Percentiles rank a stretch among this genome's conserved stretches.
Conservation (phyloP, 2,329 filamentous ascomycete genomes). For the Ramichloridium luteum region DNA sequence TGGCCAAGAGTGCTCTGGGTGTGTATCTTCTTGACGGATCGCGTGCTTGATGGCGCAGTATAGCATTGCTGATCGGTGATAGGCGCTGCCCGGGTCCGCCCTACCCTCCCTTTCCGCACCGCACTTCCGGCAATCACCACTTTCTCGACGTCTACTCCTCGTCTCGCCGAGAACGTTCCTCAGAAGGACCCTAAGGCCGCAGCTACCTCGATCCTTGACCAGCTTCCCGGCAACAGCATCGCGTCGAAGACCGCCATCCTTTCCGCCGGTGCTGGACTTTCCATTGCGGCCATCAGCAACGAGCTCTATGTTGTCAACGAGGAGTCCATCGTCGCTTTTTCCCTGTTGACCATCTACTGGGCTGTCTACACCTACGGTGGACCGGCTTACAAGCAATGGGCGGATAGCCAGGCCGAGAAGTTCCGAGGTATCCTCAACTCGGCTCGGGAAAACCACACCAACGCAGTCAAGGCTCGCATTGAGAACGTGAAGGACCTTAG, state of each 20-base stretch:
- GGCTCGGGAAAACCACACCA: constrained; percentile 86
- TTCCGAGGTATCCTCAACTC: constrained; percentile 92
- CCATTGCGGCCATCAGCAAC: constrained; percentile 93
- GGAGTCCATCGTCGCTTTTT: constrained; percentile 90
- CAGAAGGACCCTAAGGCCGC: constrained; percentile 88
- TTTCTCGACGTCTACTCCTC: constrained; percentile 51
- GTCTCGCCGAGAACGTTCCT: constrained; percentile 52
- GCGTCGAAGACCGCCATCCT: constrained; percentile 95
- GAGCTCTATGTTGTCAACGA: constrained; percentile 99
- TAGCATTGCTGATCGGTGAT: constrained; percentile 16
- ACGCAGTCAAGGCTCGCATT: constrained; percentile 89
- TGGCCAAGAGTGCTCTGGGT: constrained; percentile 93
- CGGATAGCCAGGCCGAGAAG: constrained; percentile 75
- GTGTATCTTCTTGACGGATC: too few relatives aligned
- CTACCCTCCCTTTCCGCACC: constrained; percentile 59
- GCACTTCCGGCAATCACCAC: constrained; percentile 63
- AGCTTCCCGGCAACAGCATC: constrained; percentile 81
- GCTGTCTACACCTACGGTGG: constrained; percentile 88
- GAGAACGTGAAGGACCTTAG: constrained; percentile 89
- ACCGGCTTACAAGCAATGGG: constrained; percentile 86
- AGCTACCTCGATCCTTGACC: constrained; percentile 88
- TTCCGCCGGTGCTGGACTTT: constrained; percentile 79
- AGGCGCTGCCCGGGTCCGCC: constrained; percentile 71
- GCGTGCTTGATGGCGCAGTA: too few relatives aligned
- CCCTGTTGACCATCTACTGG: constrained; percentile 83